These are phyloP conservation scores for Phaeotremella skinneri DNA, from an alignment of 768 basidiomycete species.

Conservation along the genomic window DNA sequence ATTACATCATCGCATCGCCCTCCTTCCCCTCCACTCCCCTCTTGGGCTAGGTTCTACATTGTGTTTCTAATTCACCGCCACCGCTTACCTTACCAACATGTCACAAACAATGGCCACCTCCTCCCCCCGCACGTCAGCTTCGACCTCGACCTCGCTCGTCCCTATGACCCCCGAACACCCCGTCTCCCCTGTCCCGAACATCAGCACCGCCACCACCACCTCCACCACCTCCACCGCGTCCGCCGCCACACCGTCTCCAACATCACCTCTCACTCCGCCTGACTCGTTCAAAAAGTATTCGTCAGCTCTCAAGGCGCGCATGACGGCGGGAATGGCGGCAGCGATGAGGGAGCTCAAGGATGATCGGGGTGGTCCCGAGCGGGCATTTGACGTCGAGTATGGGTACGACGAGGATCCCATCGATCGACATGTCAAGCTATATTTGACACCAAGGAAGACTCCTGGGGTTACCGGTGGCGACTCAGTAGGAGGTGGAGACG, in stretches of 20 bases:
- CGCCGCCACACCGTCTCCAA: background rate
- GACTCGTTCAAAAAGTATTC: conserved; percentile 28
- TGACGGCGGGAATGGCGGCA: conserved; percentile 24
- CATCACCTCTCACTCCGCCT: conserved; percentile 22
- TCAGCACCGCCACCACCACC: conserved; percentile 6
- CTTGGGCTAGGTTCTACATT: too few relatives aligned
- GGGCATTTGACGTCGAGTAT: conserved; percentile 19
- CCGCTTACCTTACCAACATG: too few relatives aligned
- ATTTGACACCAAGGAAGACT: conserved; percentile 19
- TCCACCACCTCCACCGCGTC: conserved; percentile 3
- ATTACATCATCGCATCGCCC: too few relatives aligned
- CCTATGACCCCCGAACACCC: background rate
- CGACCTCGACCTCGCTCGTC: background rate
- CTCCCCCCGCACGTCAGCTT: too few relatives aligned
- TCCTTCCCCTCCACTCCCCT: too few relatives aligned
- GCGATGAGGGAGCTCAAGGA: conserved; percentile 31
- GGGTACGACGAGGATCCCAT: conserved; percentile 38
- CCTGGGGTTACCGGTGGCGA: too few relatives aligned
- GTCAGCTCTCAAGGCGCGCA: conserved; percentile 19
- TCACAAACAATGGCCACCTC: too few relatives aligned
- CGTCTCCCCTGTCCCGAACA: too few relatives aligned
- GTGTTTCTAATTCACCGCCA: too few relatives aligned
- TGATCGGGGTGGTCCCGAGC: conserved; percentile 24
- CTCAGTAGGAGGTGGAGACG: background rate
- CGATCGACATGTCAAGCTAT: conserved; percentile 27